phyloP scores from a whole-genome alignment of 768 basidiomycete genomes.

The Inosperma sp. region DNA sequence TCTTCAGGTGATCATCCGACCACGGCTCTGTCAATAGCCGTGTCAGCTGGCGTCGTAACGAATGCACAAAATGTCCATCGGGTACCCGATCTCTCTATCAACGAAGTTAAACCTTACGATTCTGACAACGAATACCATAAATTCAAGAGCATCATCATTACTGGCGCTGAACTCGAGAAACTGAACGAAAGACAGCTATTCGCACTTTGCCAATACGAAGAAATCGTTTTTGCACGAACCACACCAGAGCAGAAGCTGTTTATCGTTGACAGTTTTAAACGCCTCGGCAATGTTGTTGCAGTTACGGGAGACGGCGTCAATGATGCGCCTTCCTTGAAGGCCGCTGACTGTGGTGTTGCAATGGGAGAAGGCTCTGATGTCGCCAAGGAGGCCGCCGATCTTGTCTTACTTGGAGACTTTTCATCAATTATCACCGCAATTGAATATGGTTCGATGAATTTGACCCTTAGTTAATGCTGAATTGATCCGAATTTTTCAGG shows the following conservation, averaged over 20 bases:
- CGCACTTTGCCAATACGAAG: constrained; percentile 35
- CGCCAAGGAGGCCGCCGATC: constrained; percentile 55
- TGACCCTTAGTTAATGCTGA: background rate
- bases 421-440: constrained; percentile 60
- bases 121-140: constrained; percentile 23
- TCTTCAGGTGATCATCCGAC: constrained; percentile 47
- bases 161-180: constrained; percentile 36
- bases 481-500: constrained; percentile 22
- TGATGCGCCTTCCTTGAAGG: constrained; percentile 54
- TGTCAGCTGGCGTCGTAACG: constrained; percentile 55
- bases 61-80: constrained; percentile 34
- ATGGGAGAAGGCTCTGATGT: constrained; percentile 53
- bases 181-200: constrained; percentile 32
- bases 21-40: constrained; percentile 60
- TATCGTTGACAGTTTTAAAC: constrained; percentile 58
- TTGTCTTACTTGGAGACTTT: constrained; percentile 63
- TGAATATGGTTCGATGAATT: constrained; percentile 42
- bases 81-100: constrained; percentile 33
- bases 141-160: constrained; percentile 38
- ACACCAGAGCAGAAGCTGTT: constrained; percentile 61
- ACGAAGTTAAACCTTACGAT: constrained; percentile 26
- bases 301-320: constrained; percentile 69
- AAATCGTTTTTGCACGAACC: constrained; percentile 59
- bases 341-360: constrained; percentile 59
- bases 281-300: constrained; percentile 48